These are phyloP conservation scores for Trametes sp. DNA, from an alignment of 1,284 basidiomycete species.

Conservation along the genomic window DNA sequence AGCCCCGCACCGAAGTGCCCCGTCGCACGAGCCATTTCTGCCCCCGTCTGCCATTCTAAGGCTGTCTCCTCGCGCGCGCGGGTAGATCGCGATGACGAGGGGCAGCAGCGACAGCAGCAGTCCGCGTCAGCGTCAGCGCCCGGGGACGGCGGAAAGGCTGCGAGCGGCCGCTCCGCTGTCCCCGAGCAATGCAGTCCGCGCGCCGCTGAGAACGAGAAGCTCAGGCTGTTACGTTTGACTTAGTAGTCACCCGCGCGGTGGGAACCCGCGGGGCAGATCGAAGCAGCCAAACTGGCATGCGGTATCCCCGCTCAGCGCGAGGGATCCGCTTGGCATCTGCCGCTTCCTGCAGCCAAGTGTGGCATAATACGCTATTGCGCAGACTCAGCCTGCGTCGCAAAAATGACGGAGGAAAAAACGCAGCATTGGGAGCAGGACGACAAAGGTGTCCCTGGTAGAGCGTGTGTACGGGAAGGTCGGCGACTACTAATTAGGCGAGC, in stretches of 20 bases:
- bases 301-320: slow-evolving; percentile 10
- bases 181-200: slow-evolving; percentile 8
- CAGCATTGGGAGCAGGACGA: neutral
- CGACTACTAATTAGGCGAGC: slow-evolving; percentile 7
- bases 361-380: neutral
- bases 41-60: slow-evolving; percentile 2
- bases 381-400: neutral
- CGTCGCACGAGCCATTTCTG: slow-evolving; percentile 5
- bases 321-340: slow-evolving; percentile 7
- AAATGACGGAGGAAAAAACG: neutral
- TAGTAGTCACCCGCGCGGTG: slow-evolving; percentile 10
- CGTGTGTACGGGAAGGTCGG: slow-evolving; percentile 6
- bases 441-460: too few relatives aligned
- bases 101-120: neutral
- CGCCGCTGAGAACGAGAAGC: slow-evolving; percentile 23
- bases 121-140: slow-evolving; percentile 2
- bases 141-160: slow-evolving; percentile 12
- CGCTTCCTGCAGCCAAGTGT: slow-evolving; percentile 5
- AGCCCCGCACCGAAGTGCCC: neutral
- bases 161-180: slow-evolving; percentile 4
- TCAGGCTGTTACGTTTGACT: slow-evolving; percentile 20
- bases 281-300: slow-evolving; percentile 14
- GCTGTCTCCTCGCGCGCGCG: neutral
- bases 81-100: slow-evolving; percentile 4
- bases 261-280: neutral